phyloP scores from a whole-genome alignment of 2,329 filamentous ascomycete species.

The Herpomyces periplanetae region DNA sequence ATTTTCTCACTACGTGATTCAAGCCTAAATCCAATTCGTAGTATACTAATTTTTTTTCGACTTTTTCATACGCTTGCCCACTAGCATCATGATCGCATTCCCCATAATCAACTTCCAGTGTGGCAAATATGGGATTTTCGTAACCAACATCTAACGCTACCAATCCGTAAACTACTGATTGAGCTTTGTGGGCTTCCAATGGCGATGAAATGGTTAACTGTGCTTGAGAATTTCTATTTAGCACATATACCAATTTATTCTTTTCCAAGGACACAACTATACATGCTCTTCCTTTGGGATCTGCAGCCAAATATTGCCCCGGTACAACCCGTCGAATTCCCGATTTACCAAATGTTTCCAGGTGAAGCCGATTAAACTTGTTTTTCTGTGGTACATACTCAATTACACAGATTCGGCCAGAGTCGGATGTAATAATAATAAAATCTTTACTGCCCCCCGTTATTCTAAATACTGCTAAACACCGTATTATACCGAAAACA shows the following conservation, averaged over 20 bases:
- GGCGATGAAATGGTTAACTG: slow-evolving; percentile 89
- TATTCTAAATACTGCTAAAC: slow-evolving; percentile 52
- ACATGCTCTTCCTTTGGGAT: slow-evolving; percentile 79
- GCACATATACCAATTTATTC: slow-evolving; percentile 95
- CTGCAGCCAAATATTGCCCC: slow-evolving; percentile 74
- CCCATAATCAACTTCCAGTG: slow-evolving; percentile 66
- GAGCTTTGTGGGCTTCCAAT: slow-evolving; percentile 70
- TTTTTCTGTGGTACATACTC: slow-evolving; percentile 65
- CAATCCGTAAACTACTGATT: slow-evolving; percentile 55
- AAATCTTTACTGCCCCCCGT: slow-evolving; percentile 91
- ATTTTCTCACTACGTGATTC: slow-evolving; percentile 86
- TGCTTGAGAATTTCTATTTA: slow-evolving; percentile 75
- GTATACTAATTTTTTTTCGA: slow-evolving; percentile 72
- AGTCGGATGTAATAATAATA: slow-evolving; percentile 77
- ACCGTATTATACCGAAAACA: slow-evolving; percentile 75
- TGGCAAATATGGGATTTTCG: slow-evolving; percentile 81
- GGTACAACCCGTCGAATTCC: slow-evolving; percentile 71
- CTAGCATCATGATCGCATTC: slow-evolving; percentile 68
- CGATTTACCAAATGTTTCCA: slow-evolving; percentile 94
- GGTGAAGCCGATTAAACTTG: slow-evolving; percentile 49
- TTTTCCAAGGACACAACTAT: slow-evolving; percentile 82
- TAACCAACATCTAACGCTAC: slow-evolving; percentile 78
- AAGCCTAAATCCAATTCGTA: slow-evolving; percentile 87
- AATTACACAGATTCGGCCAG: slow-evolving; percentile 65
- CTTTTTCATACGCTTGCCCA: slow-evolving; percentile 35